Base-by-base conservation (phyloP, 176 grass and related monocot species). In the Aechmea fasciata region DNA sequence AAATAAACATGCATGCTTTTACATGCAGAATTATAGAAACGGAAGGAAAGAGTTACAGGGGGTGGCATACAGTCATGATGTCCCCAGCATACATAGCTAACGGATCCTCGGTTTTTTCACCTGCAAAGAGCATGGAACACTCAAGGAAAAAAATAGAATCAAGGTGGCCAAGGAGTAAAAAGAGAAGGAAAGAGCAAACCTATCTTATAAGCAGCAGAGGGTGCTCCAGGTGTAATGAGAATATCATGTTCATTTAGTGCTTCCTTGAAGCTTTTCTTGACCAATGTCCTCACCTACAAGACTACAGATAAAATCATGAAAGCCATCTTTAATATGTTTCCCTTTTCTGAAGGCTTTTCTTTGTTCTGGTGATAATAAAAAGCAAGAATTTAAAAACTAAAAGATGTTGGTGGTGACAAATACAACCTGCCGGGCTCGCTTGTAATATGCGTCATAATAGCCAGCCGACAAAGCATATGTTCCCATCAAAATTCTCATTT, bases 401-500 rank as follows among this genome's bases (percentile, higher is more conserved):
- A 67, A 66, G 18, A 65, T 19, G 67, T 13, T 52, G 68, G 8
- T 64, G 41, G 13, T 72, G 50, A 19, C 49, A 48, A 66, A 66
- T 76, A 63, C 82, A 78, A 92, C 93, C 86, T 97, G 89, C 19
- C 92, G 93, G 47, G 93, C 93, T 66, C 86, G 69, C 83, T 92
- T 97, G 74, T 97, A 92, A 73, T 90, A 90, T 66, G 89, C 93
- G 71, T 97, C 93, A 77, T 97, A 97, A 77, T 97, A 92, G 49
- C 93, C 93, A 29, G 89, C 93, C 49, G 93, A 97, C 67, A 97
- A 73, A 70, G 86, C 93, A 79, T 92, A 97, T 52, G 93, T 92
- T 77, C 93, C 93, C 93, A 92, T 97, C 79, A 97, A 87, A 81
- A 97, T 97, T 92, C 93, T 97, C 93, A 92, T 85, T 84, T 92